phyloP scores from a whole-genome alignment of 2,329 filamentous ascomycete genomes.

The Macrophomina pseudophaseolina region DNA sequence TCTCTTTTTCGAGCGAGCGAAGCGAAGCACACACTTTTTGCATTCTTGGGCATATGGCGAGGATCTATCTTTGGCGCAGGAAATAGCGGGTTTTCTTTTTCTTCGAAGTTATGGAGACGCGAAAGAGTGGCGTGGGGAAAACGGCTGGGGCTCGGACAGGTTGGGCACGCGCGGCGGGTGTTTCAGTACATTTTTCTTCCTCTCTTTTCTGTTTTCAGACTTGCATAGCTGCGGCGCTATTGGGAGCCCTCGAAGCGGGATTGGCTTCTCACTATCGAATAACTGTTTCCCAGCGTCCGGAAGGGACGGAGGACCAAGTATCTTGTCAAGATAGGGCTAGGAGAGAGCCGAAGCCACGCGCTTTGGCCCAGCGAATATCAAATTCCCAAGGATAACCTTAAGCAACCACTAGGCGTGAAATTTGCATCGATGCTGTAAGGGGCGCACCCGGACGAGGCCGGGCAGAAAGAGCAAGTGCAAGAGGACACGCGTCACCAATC shows the following conservation, averaged over 20 bases:
- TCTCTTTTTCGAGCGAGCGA: slow-evolving; percentile 12
- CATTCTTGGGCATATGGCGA: slow-evolving; percentile 14
- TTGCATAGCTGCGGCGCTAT: slow-evolving; percentile 25
- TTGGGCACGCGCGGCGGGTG: slow-evolving; percentile 15
- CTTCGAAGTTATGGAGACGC: neutral
- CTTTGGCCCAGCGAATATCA: slow-evolving; percentile 13
- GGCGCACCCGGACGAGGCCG: neutral
- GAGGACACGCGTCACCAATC: slow-evolving; percentile 22
- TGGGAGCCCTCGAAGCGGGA: slow-evolving; percentile 4
- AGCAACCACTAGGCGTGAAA: neutral
- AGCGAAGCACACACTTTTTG: slow-evolving; percentile 18
- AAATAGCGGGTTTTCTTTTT: slow-evolving; percentile 7
- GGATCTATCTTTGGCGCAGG: slow-evolving; percentile 6
- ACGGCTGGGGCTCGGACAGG: slow-evolving; percentile 1
- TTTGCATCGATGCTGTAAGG: neutral
- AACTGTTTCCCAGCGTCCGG: neutral
- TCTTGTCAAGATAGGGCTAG: slow-evolving; percentile 16
- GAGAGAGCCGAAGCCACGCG: slow-evolving; percentile 12
- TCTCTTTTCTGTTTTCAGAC: slow-evolving; percentile 11
- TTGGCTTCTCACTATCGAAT: slow-evolving; percentile 11
- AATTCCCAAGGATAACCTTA: slow-evolving; percentile 18
- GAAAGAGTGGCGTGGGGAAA: slow-evolving; percentile 1
- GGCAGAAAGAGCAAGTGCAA: neutral
- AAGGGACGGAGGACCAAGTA: slow-evolving; percentile 10
- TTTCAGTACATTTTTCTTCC: neutral